Evolutionary conservation across 2,329 filamentous ascomycete genomes (phyloP), one percentile per base, ranked within the genome.

Genomic region (Phaeosphaeriaceae sp.): DNA sequence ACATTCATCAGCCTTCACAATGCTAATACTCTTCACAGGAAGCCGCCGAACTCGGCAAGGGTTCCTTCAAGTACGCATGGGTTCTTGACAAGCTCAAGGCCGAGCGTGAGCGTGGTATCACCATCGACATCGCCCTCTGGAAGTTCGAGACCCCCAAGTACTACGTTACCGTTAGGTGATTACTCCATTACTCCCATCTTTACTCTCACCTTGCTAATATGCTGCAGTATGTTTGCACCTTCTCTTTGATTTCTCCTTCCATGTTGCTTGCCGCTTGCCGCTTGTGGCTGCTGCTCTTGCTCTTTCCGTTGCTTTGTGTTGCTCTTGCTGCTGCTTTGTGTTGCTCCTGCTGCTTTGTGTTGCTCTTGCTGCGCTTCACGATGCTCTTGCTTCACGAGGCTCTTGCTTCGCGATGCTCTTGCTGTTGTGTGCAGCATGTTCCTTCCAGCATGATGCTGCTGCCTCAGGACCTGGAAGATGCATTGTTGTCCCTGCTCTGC

Each of bases 81-180:
- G 95, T 99, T 83, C 89, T 99, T 83, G 95, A 99, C 93, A 99
- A 99, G 88, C 91, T 99, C 80, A 98, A 99, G 92, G 93, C 95
- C 82, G 95, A 99, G 92, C 95, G 95, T 93, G 95, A 98, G 89
- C 95, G 95, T 93, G 95, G 95, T 97, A 99, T 99, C 92, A 99
- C 95, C 86, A 90, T 99, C 81, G 95, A 98, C 85, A 98, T 98
- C 82, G 95, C 95, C 77, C 93, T 98, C 84, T 98, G 95, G 95
- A 98, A 98, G 91, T 98, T 98, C 89, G 93, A 98, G 88, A 98
- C 95, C 78, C 89, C 91, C 80, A 96, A 91, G 86, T 97, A 96
- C 89, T 91, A 92, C 82, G 93, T 97, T 85, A 97, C 94, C 79
- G 93, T 97, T 87, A 97, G 41, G 41, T 96, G 85, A 91, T 90